Base-by-base conservation (phyloP, 345 rosid genomes). In the Microcos paniculata region DNA sequence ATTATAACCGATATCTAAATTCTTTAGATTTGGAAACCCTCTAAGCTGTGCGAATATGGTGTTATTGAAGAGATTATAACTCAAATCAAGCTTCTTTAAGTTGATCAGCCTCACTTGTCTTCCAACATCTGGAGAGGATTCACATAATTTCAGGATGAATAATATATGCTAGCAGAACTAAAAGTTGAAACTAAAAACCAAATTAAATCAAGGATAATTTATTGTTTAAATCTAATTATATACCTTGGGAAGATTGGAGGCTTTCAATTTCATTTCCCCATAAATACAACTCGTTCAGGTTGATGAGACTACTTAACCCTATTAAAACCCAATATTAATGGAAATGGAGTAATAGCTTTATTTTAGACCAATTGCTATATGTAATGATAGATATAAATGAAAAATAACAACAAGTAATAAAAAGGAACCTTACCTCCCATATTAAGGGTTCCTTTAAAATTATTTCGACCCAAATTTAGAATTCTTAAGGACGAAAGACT, bases 121-220 rank as follows among this genome's bases (percentile, higher is more conserved):
- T 49, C 49, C 74, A n/a, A 65, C 42, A 2, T 74, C 81, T 81
- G 72, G 8, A 13, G 0, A 16, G n/a, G n/a, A n/a, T n/a, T n/a
- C n/a, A n/a, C n/a, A n/a, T n/a, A n/a, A n/a, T n/a, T n/a, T n/a
- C n/a, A n/a, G n/a, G n/a, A n/a, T n/a, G n/a, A n/a, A n/a, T n/a
- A n/a, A n/a, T n/a, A n/a, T n/a, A n/a, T n/a, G n/a, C n/a, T n/a
- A n/a, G n/a, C n/a, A n/a, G n/a, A n/a, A n/a, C n/a, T n/a, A n/a
- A n/a, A n/a, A n/a, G n/a, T n/a, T n/a, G n/a, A n/a, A n/a, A n/a
- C n/a, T n/a, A n/a, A n/a, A n/a, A n/a, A n/a, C n/a, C n/a, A n/a
- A n/a, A n/a, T n/a, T n/a, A n/a, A n/a, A n/a, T n/a, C n/a, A n/a
- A n/a, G n/a, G n/a, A n/a, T n/a, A n/a, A n/a, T n/a, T n/a, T n/a